A percentile compares a stretch with the other conserved stretches of the same genome.
Evolutionary conservation across 495 filamentous ascomycete genomes (phyloP).

Genomic region (Ascodesmis nigricans): DNA sequence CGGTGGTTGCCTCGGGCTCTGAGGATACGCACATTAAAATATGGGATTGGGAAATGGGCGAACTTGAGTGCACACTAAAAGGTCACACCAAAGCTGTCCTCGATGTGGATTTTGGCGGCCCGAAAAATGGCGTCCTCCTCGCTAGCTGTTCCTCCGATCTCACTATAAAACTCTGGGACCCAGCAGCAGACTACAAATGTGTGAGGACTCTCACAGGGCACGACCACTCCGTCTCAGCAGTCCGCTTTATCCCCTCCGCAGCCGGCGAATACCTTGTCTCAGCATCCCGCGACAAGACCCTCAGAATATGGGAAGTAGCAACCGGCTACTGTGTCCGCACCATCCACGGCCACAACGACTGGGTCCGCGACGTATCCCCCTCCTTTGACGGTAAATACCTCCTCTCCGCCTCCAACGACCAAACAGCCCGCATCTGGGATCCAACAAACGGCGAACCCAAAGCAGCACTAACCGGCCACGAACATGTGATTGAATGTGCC

Average conservation of each 20-base stretch:
- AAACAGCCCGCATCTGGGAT: conserved; percentile 70
- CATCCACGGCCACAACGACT: conserved; percentile 59
- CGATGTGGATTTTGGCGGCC: conserved; percentile 82
- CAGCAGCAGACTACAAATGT: conserved; percentile 83
- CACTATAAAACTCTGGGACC: conserved; percentile 94
- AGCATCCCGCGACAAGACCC: conserved; percentile 58
- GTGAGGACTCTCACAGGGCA: conserved; percentile 82
- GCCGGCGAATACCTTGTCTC: conserved; percentile 61
- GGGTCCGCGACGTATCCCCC: conserved; percentile 70
- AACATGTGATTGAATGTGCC: conserved; percentile 76
- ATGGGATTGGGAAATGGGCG: conserved; percentile 95
- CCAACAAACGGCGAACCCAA: conserved; percentile 51
- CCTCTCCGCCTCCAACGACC: conserved; percentile 59
- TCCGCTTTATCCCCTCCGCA: conserved; percentile 73
- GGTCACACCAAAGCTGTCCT: conserved; percentile 79
- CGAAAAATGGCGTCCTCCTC: conserved; percentile 60
- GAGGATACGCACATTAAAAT: conserved; percentile 81
- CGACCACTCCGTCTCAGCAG: conserved; percentile 72
- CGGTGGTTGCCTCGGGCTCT: conserved; percentile 74
- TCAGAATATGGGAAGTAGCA: conserved; percentile 79
- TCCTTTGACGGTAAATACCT: conserved; percentile 67
- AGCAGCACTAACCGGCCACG: conserved; percentile 65
- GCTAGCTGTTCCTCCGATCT: conserved; percentile 80
- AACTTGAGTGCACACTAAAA: conserved; percentile 77
- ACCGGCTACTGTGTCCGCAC: conserved; percentile 85